Evolutionary conservation across 306 rosid species (phyloP), one percentile per base, ranked within the genome.

Genomic region (Lupinus albus): DNA sequence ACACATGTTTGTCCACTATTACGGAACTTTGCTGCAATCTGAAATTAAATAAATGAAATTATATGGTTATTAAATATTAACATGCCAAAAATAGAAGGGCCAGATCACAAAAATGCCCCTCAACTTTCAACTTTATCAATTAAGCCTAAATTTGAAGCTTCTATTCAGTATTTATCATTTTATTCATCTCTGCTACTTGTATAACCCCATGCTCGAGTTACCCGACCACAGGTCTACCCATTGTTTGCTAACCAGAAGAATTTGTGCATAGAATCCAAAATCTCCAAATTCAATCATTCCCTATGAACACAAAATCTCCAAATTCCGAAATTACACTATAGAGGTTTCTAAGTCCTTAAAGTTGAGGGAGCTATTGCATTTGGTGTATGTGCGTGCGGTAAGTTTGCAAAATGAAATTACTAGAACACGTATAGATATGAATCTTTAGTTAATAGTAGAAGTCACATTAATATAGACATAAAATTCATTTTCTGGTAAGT

Each of bases 1-100:
- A 93, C 94, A 64, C 99, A 93, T 71, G 99, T 93, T 76, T 93
- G 99, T 78, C 99, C 99, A 76, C 84, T 84, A 72, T 90, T 90
- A 28, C 95, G 99, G 69, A 90, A 93, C 87, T 93, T 93, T 18
- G 99, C 96, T 73, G 86, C 94, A 75, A 93, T 51, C 99, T 93
- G 87, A 70, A 74, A 68, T 9, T 36, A 57, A 73, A 77, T 8
- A 13, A 74, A 65, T 35, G 42, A 45, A 68, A 67, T 64, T 28
- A 47, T 71, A 66, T 50, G 53, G 61, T 54, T 44, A 75, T 7
- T 52, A 54, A 61, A 32, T 44, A 75, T 7, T 52, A 54, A 61
- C 33, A 62, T 32, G 56, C 8, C 17, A 47, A 53, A 36, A 36
- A 61, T 38, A 38, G 57, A 71, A 48, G 10, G 12, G n/a, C 5